Evolutionary conservation across 2,329 filamentous ascomycete genomes (phyloP), one percentile per base, ranked within the genome.

Genomic region (Claviceps pusilla): DNA sequence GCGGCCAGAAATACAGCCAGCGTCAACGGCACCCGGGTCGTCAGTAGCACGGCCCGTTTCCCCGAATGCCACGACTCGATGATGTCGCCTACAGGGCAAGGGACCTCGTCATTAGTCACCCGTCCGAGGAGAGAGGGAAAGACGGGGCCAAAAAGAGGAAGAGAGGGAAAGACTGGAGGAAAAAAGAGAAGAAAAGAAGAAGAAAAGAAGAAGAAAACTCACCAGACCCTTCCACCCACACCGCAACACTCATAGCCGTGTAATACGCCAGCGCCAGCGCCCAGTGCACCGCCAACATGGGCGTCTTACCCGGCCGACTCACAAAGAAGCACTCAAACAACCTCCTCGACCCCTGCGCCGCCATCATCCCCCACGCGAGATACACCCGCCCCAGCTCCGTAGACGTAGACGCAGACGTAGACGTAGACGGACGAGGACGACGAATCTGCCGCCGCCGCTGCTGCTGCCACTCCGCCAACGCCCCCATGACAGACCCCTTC

Each of bases 251-350:
- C 62, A 87, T 85, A 55, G 74, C 74, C 6, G 83, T 63, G 68
- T 98, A 98, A 68, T 87, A 97, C 10, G 72, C 69, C 51, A 93
- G 68, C 0, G 89, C 93, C 45, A 96, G 67, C 16, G 84, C 59
- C 84, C 89, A 97, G 65, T 95, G 87, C 16, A 83, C 79, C 58
- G 90, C 69, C 81, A 84, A 89, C 91, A 98, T 98, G 54, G 74
- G 79, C 19, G 88, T 87, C 28, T 76, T 76, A 3, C 69, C 68
- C 4, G 82, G 76, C 64, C 79, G 85, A 51, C 77, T 72, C 54
- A 93, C 76, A 46, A 70, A 69, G 46, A 83, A 63, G 61, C 82
- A 86, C 71, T 97, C 93, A 60, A 83, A 86, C 43, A 95, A 70
- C 51, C 93, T 81, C 57, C 91, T 80, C 9, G 68, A 66, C 45